Evolutionary conservation across 2,329 filamentous ascomycete genomes (phyloP).

Genomic region (Sclerotinia trifoliorum): DNA sequence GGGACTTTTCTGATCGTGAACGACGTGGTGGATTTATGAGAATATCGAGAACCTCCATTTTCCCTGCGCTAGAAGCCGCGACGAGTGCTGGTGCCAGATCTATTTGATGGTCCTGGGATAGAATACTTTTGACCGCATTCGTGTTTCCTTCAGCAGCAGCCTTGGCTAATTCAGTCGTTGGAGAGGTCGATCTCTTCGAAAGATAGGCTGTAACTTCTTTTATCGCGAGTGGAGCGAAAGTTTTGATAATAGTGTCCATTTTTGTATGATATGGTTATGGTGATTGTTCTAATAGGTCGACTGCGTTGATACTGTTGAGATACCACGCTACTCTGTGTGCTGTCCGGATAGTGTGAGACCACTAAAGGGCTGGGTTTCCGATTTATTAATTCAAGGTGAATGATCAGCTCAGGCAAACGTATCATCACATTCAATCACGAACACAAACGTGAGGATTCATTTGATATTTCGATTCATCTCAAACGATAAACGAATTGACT

Average conservation of each 20-base stretch:
- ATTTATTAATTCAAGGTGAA: background rate
- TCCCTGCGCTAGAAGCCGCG: slow-evolving; percentile 24
- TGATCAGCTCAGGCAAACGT: background rate
- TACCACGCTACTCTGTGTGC: background rate
- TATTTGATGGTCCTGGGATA: slow-evolving; percentile 23
- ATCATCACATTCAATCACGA: background rate
- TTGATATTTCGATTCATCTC: background rate
- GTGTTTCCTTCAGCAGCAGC: slow-evolving; percentile 23
- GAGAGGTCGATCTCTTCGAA: slow-evolving; percentile 17
- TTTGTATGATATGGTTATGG: background rate
- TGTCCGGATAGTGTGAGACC: background rate
- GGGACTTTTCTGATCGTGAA: slow-evolving; percentile 7
- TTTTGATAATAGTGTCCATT: slow-evolving; percentile 23
- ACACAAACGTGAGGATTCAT: background rate
- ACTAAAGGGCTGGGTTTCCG: background rate
- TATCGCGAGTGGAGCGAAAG: slow-evolving; percentile 23
- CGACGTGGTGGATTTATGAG: slow-evolving; percentile 23
- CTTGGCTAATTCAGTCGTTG: slow-evolving; percentile 22
- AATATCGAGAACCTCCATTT: slow-evolving; percentile 27
- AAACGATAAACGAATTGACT: background rate
- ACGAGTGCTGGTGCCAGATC: slow-evolving; percentile 29
- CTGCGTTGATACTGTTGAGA: background rate
- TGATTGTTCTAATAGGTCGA: background rate
- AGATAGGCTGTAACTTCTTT: slow-evolving; percentile 25
- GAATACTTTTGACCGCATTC: slow-evolving; percentile 9